A percentile compares a stretch with the other conserved stretches of the same genome.
These are phyloP conservation scores for Claviceps pazoutovae DNA, from an alignment of 2,329 filamentous ascomycete species.

Conservation along the genomic window DNA sequence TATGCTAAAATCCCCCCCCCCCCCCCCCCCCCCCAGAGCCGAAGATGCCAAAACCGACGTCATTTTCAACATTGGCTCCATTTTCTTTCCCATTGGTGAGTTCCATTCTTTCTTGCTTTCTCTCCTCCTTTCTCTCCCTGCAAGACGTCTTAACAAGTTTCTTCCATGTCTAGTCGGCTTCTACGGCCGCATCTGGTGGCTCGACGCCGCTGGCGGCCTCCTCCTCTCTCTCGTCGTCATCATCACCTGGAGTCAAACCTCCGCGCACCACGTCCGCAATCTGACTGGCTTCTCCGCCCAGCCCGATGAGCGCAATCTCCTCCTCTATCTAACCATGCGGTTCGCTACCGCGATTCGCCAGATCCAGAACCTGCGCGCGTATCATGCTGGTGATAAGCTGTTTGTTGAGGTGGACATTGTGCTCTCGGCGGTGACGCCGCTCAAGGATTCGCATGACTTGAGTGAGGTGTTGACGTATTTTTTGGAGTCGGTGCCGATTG, in stretches of 20 bases:
- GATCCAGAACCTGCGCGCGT: slow-evolving; percentile 74
- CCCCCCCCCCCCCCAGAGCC: slow-evolving; percentile 19
- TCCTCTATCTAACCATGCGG: slow-evolving; percentile 85
- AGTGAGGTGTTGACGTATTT: slow-evolving; percentile 70
- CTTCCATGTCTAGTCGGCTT: slow-evolving; percentile 42
- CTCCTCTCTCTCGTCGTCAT: slow-evolving; percentile 69
- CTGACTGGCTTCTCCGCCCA: slow-evolving; percentile 66
- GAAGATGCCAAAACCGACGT: slow-evolving; percentile 55
- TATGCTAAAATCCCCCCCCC: too few relatives aligned
- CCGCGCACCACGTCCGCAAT: slow-evolving; percentile 64
- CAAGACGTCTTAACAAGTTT: background rate
- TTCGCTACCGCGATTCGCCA: slow-evolving; percentile 79
- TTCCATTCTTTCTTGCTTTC: background rate
- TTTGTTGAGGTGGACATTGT: slow-evolving; percentile 75
- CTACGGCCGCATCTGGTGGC: slow-evolving; percentile 68
- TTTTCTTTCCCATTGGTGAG: slow-evolving; percentile 64
- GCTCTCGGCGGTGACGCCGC: slow-evolving; percentile 57
- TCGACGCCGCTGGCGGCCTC: slow-evolving; percentile 67
- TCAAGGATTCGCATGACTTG: slow-evolving; percentile 72
- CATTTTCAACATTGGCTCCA: slow-evolving; percentile 81
- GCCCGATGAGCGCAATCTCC: slow-evolving; percentile 68
- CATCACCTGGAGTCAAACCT: slow-evolving; percentile 62
- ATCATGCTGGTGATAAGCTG: slow-evolving; percentile 74
- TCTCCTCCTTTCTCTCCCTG: background rate
- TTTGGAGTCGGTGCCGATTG: slow-evolving; percentile 68